Conservation (phyloP, 2,329 filamentous ascomycete species). For the Aspergillus glaucus region DNA sequence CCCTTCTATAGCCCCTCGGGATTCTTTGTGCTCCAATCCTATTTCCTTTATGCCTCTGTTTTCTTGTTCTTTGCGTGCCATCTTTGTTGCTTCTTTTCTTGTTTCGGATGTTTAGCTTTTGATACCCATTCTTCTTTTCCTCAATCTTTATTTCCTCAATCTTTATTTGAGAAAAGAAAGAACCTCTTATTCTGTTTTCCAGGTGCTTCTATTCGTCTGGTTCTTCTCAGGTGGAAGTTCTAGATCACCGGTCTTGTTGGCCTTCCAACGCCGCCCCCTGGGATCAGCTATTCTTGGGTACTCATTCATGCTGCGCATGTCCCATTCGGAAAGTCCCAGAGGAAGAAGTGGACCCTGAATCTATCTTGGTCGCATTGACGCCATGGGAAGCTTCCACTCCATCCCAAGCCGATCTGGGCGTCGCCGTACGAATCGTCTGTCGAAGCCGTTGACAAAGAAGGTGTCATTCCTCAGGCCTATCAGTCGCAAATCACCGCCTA, state of each 20-base stretch:
- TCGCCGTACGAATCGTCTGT: conserved; percentile 30
- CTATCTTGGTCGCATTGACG: conserved; percentile 8
- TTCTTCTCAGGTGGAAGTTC: too few species aligned
- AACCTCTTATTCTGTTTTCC: neutral
- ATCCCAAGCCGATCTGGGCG: conserved; percentile 25
- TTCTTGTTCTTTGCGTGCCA: conserved; percentile 1
- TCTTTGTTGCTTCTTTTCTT: conserved; percentile 5
- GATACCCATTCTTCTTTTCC: conserved; percentile 1
- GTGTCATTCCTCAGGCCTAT: conserved; percentile 7
- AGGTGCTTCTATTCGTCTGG: neutral
- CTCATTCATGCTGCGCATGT: too few species aligned
- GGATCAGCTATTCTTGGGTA: neutral
- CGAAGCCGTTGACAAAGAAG: conserved; percentile 29
- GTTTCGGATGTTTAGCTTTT: conserved; percentile 2
- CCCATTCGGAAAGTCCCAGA: too few species aligned
- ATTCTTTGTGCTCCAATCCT: conserved; percentile 4
- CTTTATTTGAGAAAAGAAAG: too few species aligned
- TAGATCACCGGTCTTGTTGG: too few species aligned
- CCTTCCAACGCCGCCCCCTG: neutral
- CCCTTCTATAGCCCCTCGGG: conserved; percentile 1
- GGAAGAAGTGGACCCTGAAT: neutral
- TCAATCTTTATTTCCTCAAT: conserved; percentile 3
- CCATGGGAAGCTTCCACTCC: conserved; percentile 34
- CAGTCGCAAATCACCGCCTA: conserved; percentile 10
- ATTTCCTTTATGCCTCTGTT: conserved; percentile 5